Evolutionary conservation across 441 rosid genomes (phyloP), one percentile per base, ranked within the genome.

Genomic region (Brassica hybrid): DNA sequence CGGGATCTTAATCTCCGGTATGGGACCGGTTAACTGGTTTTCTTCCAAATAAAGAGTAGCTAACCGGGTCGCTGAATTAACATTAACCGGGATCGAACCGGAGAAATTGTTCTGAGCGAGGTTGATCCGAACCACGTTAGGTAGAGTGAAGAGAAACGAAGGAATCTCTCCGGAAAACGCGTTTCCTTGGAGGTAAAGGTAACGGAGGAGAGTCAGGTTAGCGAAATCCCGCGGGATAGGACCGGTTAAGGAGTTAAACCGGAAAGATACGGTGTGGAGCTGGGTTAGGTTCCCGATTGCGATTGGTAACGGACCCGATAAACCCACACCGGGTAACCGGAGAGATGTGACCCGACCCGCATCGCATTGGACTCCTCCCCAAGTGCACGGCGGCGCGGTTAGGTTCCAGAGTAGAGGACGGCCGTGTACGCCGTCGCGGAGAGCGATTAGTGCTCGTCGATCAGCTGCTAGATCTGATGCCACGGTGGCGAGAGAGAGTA

Each of bases 391-490:
- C 5, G 82, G 74, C 17, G 83, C 83, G 0, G 89, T 56, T 38
- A 82, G 69, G 59, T 88, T 87, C 95, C 95, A 90, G 13, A 87
- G 84, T 13, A 81, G 81, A 5, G 86, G 79, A 16, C 91, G 85
- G 5, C 95, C 95, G 17, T 80, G 82, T 9, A 86, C 86, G 12
- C 89, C 85, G 16, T 80, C 60, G 1, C 90, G 88, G 65, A 90
- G 88, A 69, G 88, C 80, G 19, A 87, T 17, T 5, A 88, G 67
- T 7, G 93, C 91, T 9, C 83, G 78, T 62, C 84, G 82, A 76
- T 90, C 93, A 12, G 91, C 82, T 60, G 84, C 87, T 65, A 88
- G 89, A 81, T 90, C 93, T 75, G 93, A 85, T 36, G 38, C 52
- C 9, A 78, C 87, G n/a, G 74, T 18, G 1, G 65, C 41, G 69